phyloP scores from a whole-genome alignment of 768 basidiomycete species.

The Lactarius vividus region DNA sequence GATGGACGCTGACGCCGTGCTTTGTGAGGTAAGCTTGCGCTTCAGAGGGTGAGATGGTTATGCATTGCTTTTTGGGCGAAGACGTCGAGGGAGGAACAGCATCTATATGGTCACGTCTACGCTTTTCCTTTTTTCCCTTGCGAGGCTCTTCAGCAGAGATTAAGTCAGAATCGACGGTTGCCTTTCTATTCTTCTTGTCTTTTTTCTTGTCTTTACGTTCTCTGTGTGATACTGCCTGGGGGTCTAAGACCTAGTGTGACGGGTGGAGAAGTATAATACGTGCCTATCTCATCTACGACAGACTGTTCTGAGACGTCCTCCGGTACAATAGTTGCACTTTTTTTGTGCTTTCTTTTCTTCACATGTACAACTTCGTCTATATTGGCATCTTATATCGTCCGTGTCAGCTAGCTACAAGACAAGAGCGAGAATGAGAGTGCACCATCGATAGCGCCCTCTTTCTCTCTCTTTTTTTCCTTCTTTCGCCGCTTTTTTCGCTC shows the following conservation, averaged over 20 bases:
- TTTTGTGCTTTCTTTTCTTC: constrained; percentile 10
- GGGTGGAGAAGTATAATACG: background rate
- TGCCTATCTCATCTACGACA: background rate
- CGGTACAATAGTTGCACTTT: background rate
- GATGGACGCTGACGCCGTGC: constrained; percentile 72
- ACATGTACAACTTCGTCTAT: background rate
- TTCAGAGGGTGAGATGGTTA: constrained; percentile 32
- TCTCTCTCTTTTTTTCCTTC: constrained; percentile 4
- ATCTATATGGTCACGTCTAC: constrained; percentile 36
- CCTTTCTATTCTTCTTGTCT: constrained; percentile 30
- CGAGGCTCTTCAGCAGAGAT: constrained; percentile 5
- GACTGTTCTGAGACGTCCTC: too few relatives aligned
- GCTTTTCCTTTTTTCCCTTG: constrained; percentile 34
- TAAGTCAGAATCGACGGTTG: background rate
- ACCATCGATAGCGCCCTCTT: constrained; percentile 5
- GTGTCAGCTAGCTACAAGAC: background rate
- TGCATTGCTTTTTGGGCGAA: background rate
- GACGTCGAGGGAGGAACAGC: constrained; percentile 19
- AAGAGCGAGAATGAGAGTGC: background rate
- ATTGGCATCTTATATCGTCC: background rate
- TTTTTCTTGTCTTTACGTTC: constrained; percentile 25
- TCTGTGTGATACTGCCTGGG: background rate
- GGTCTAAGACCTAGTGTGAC: background rate
- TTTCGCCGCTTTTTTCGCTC: constrained; percentile 2
- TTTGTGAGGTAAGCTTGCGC: constrained; percentile 53